phyloP scores from a whole-genome alignment of 1,284 basidiomycete species.

The Athelia sp. region DNA sequence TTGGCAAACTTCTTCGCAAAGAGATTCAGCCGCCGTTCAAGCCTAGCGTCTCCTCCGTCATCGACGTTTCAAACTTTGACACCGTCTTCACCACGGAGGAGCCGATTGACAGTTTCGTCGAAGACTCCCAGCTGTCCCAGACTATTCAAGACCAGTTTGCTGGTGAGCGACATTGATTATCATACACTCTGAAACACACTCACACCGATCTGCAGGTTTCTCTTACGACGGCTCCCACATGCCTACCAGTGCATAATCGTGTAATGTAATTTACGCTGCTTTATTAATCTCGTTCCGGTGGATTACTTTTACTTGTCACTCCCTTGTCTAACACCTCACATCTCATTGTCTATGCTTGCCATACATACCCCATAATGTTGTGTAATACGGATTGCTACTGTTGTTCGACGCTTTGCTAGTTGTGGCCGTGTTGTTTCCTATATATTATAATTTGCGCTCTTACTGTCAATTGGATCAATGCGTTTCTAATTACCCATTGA shows the following conservation, averaged over 20 bases:
- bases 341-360: too few species aligned
- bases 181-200: slow-evolving; percentile 3
- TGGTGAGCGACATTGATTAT: slow-evolving; percentile 37
- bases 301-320: too few species aligned
- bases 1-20: slow-evolving; percentile 86
- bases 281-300: too few species aligned
- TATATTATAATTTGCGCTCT: too few species aligned
- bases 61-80: slow-evolving; percentile 90
- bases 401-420: too few species aligned
- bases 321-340: too few species aligned
- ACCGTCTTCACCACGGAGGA: slow-evolving; percentile 92
- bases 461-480: too few species aligned
- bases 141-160: slow-evolving; percentile 94
- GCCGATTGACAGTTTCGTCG: slow-evolving; percentile 90
- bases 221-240: slow-evolving; percentile 47
- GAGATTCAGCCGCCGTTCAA: slow-evolving; percentile 99
- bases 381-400: too few species aligned
- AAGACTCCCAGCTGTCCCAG: slow-evolving; percentile 87
- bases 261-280: background rate
- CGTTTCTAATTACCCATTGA: too few species aligned
- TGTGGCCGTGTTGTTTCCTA: too few species aligned
- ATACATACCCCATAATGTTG: too few species aligned
- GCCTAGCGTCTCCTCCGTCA: slow-evolving; percentile 87
- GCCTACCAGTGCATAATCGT: slow-evolving; percentile 25
- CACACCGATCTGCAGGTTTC: slow-evolving; percentile 31